Evolutionary conservation across 345 rosid species (phyloP).

Genomic region (Tarenaya hassleriana): DNA sequence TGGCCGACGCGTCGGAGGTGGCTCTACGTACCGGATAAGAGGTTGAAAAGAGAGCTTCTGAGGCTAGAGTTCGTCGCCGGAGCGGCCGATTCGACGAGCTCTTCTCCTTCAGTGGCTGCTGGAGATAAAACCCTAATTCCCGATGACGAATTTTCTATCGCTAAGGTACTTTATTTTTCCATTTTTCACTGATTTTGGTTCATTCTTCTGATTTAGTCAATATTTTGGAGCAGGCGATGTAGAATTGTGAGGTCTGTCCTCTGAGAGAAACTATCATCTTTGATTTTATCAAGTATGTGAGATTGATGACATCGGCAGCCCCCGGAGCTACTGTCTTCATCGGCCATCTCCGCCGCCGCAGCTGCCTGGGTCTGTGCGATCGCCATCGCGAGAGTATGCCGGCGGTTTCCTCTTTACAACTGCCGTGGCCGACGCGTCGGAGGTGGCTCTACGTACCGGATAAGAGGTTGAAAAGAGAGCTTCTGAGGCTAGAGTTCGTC

Average conservation of each 20-base stretch:
- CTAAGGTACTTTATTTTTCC: too few relatives aligned
- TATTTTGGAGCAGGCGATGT: too few relatives aligned
- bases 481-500: conserved; percentile 24
- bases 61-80: conserved; percentile 29
- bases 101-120: conserved; percentile 35
- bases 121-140: conserved; percentile 41
- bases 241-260: too few relatives aligned
- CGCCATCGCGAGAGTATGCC: conserved; percentile 31
- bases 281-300: too few relatives aligned
- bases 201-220: too few relatives aligned
- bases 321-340: conserved; percentile 25
- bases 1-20: conserved; percentile 21
- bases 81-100: conserved; percentile 71
- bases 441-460: conserved; percentile 22
- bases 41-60: conserved; percentile 15
- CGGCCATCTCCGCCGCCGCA: conserved; percentile 18
- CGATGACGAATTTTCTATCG: conserved; percentile 72
- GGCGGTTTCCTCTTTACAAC: conserved; percentile 26
- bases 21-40: conserved; percentile 16
- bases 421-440: conserved; percentile 17
- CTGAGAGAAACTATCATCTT: too few relatives aligned
- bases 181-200: too few relatives aligned
- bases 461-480: conserved; percentile 17
- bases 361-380: conserved; percentile 13
- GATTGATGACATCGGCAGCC: conserved; percentile 26